phyloP scores from a whole-genome alignment of 2,329 filamentous ascomycete genomes.

The Cryphonectria parasitica region DNA sequence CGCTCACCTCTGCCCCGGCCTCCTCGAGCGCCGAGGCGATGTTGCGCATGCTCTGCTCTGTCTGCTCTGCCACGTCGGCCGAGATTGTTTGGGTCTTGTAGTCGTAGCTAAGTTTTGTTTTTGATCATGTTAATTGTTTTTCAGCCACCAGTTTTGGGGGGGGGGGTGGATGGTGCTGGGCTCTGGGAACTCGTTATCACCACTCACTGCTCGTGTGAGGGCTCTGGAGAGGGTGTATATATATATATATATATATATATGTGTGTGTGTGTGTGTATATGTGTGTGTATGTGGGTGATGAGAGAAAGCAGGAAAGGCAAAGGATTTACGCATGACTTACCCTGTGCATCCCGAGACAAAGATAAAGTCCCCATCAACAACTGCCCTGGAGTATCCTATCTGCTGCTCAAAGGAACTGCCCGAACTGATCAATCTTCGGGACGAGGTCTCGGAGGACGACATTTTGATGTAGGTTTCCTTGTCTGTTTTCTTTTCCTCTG shows the following conservation, averaged over 20 bases:
- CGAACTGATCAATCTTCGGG: conserved; percentile 46
- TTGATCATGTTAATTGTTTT: too few relatives aligned
- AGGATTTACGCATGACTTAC: conserved; percentile 37
- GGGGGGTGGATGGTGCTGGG: too few relatives aligned
- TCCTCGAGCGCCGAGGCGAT: conserved; percentile 49
- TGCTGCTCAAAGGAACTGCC: conserved; percentile 55
- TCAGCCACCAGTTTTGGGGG: too few relatives aligned
- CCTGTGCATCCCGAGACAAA: conserved; percentile 61
- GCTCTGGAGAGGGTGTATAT: too few relatives aligned
- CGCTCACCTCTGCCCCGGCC: conserved; percentile 47
- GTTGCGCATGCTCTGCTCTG: conserved; percentile 54
- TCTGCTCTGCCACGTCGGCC: conserved; percentile 49
- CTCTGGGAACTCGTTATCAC: too few relatives aligned
- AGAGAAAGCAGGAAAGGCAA: too few relatives aligned
- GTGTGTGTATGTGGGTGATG: too few relatives aligned
- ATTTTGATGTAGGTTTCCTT: not conserved
- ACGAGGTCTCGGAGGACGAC: not conserved
- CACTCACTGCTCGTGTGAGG: not conserved
- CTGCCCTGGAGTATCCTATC: conserved; percentile 60
- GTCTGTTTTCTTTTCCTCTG: not conserved
- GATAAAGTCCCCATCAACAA: conserved; percentile 53
- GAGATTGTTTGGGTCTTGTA: conserved; percentile 53
- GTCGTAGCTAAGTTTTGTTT: conserved; percentile 47
- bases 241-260: too few relatives aligned
- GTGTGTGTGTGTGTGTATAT: too few relatives aligned